Percentiles rank a stretch among this genome's conserved stretches.
phyloP scores from a whole-genome alignment of 768 basidiomycete species.

The Hygrophorus pudorinus region DNA sequence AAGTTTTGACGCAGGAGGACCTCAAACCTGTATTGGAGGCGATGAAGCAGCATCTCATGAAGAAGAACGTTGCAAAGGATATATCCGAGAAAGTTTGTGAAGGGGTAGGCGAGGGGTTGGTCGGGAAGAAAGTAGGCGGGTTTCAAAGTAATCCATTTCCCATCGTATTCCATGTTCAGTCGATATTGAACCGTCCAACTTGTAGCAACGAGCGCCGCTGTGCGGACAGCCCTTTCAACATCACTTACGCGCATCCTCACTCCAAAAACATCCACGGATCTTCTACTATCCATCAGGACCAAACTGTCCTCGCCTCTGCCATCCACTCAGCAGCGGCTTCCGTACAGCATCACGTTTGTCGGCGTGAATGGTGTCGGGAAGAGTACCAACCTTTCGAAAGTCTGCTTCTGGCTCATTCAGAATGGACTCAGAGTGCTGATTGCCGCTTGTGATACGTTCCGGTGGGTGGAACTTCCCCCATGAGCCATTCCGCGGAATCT shows the following conservation, averaged over 20 bases:
- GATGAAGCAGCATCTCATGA: slow-evolving; percentile 98
- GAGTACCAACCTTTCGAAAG: slow-evolving; percentile 95
- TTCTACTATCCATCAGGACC: slow-evolving; percentile 84
- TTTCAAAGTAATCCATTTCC: slow-evolving; percentile 61
- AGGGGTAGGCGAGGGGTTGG: slow-evolving; percentile 79
- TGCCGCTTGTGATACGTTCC: slow-evolving; percentile 97
- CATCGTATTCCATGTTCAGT: slow-evolving; percentile 4
- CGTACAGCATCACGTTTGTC: slow-evolving; percentile 92
- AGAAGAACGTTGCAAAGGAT: slow-evolving; percentile 96
- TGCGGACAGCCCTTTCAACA: slow-evolving; percentile 72
- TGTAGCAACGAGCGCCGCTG: slow-evolving; percentile 74
- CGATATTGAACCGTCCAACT: slow-evolving; percentile 7
- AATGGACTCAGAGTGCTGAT: slow-evolving; percentile 90
- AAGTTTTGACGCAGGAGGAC: slow-evolving; percentile 73
- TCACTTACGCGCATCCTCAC: slow-evolving; percentile 91
- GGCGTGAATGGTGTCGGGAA: slow-evolving; percentile 99
- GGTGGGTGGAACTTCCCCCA: slow-evolving; percentile 32
- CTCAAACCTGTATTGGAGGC: slow-evolving; percentile 80
- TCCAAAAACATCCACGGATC: slow-evolving; percentile 94
- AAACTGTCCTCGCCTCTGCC: slow-evolving; percentile 70
- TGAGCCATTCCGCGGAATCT: slow-evolving; percentile 1
- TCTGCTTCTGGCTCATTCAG: slow-evolving; percentile 98
- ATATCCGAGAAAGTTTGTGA: slow-evolving; percentile 94
- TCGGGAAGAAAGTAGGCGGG: slow-evolving; percentile 86
- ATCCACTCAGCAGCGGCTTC: slow-evolving; percentile 68